Evolutionary conservation across 202 grass and related monocot genomes (phyloP).

Genomic region (Dendrocalamus latiflorus): DNA sequence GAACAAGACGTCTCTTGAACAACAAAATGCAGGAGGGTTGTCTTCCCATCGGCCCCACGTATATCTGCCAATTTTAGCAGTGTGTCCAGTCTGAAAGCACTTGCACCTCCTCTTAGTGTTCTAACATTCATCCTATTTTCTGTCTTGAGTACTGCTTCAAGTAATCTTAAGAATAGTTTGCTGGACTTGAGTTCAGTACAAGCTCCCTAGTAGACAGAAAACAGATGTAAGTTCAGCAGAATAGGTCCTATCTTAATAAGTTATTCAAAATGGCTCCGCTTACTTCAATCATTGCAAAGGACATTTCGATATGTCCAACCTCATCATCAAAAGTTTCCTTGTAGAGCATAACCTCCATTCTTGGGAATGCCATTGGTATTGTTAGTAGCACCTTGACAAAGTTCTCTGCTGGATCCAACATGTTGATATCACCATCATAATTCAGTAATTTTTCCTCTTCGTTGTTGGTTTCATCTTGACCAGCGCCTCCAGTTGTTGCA

Average conservation of each 20-base stretch:
- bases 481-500: conserved; percentile 58
- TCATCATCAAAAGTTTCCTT: conserved; percentile 68
- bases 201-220: conserved; percentile 37
- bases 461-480: conserved; percentile 72
- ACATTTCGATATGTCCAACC: conserved; percentile 53
- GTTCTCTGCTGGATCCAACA: conserved; percentile 64
- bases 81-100: conserved; percentile 62
- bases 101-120: conserved; percentile 60
- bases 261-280: conserved; percentile 6
- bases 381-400: conserved; percentile 51
- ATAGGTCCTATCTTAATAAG: neutral
- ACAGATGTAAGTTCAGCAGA: neutral
- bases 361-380: conserved; percentile 59
- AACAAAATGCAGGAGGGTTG: conserved; percentile 73
- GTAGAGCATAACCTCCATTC: conserved; percentile 62
- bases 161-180: conserved; percentile 55
- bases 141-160: conserved; percentile 75
- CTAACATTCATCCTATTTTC: conserved; percentile 73
- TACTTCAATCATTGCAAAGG: conserved; percentile 58
- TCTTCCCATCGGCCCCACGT: conserved; percentile 60
- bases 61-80: conserved; percentile 67
- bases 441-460: conserved; percentile 49
- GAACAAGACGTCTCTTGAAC: conserved; percentile 50
- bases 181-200: conserved; percentile 55
- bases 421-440: conserved; percentile 27